Evolutionary conservation across 2,329 filamentous ascomycete species (phyloP), one percentile per base, ranked within the genome.

Genomic region (Microcyclospora pomicola): DNA sequence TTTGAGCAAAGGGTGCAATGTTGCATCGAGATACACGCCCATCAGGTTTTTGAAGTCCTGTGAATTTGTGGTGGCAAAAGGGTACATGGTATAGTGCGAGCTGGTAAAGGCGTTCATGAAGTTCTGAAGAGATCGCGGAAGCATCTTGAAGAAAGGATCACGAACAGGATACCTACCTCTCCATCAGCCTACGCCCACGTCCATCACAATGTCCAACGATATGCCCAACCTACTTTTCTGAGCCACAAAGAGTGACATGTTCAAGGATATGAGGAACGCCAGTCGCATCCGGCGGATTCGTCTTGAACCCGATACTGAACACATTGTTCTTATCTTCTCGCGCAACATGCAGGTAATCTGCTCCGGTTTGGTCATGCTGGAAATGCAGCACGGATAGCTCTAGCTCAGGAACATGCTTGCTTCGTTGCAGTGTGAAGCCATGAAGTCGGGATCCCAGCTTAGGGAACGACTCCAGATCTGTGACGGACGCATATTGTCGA

Each of bases 21-120:
- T 96, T 9, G 91, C 84, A 61, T 98, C 91, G 36, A 98, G 75
- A 56, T 98, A 98, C 12, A 98, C 91, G 2, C 84, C 91, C 72
- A 96, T 80, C 36, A 98, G 72, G 55, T 98, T 98, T 61, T 82
- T 82, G 62, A 91, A 98, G 54, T 98, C 91, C 59, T 94, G 85
- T 14, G 76, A 70, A 54, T 98, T 98, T 15, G 91, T 98, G 2
- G 91, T 98, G 40, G 91, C 87, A 60, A 98, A 98, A 2, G 91
- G 91, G 56, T 98, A 98, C 49, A 85, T 93, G 9, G 91, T 98
- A 59, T 98, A 87, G 55, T 96, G 88, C 15, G 86, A 82, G 16
- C 87, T 86, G 31, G 91, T 98, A 58, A 96, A 94, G 43, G 91
- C 91, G 60, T 98, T 98, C 91, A 98, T 98, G 58, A 95, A 98